Evolutionary conservation across 2,329 filamentous ascomycete species (phyloP), one percentile per base, ranked within the genome.

Genomic region (Talaromyces sp.): DNA sequence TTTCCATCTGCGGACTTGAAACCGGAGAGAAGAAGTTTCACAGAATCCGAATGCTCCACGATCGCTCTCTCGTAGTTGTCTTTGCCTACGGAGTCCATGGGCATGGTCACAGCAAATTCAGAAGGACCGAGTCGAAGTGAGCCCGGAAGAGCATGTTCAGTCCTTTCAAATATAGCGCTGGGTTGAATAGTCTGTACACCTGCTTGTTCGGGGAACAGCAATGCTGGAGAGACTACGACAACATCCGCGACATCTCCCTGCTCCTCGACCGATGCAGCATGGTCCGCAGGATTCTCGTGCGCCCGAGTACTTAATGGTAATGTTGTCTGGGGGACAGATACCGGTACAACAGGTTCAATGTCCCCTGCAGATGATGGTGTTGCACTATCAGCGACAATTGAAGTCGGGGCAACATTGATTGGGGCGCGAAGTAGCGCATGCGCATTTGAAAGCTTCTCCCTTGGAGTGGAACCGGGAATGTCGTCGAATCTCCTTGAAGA

Each of bases 11-110:
- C 59, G n/a, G 61, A 43, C 19, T 61, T 61, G 19, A 65, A 65
- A 8, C 53, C 61, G 10, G 43, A 53, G 15, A 75, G 58, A 50
- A 73, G 72, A 35, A 67, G 64, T 31, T 58, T 63, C 35, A 75
- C 70, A 35, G 46, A 60, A n/a, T 68, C 59, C 15, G 66, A 62
- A 37, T 70, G 67, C 21, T 65, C 63, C 5, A 60, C 57, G 25
- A 76, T 58, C 1, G 72, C 66, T 31, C 64, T 64, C 55, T 75
- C 72, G 55, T 77, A 77, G 55, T 75, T 72, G 60, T 75, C 73
- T 52, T 76, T 76, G 2, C 76, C 69, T 36, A 74, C 68, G 21
- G 74, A 73, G 60, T 77, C 74, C 73, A 77, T 76, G 0, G 75
- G 73, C 50, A 77, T 69, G 5, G 72, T 69, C 7, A 77, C 65